Evolutionary conservation across 345 rosid species (phyloP).

Genomic region (Eutrema heterophyllum): DNA sequence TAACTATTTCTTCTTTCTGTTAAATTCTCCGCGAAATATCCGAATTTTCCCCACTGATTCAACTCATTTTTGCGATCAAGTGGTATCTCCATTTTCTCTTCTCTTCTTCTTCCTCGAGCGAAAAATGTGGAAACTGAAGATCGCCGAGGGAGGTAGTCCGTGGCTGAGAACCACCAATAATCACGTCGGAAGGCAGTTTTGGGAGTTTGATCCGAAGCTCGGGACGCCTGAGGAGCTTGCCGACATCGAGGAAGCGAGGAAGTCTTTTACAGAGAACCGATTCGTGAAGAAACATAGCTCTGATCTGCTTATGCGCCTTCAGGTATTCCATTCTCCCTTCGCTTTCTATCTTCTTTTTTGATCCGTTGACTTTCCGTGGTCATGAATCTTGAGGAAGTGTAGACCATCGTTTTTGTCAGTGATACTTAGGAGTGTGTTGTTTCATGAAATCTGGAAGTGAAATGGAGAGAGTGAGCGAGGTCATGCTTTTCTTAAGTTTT

Average conservation of each 20-base stretch:
- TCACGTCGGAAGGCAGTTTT: slow-evolving; percentile 75
- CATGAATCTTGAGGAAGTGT: not conserved
- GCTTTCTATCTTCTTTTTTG: not conserved
- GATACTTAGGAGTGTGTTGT: not conserved
- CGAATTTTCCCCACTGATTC: not conserved
- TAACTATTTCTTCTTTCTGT: not conserved
- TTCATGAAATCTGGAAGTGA: not conserved
- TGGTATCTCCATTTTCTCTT: not conserved
- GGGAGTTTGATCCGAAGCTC: slow-evolving; percentile 80
- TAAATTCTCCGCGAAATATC: not conserved
- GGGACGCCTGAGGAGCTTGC: slow-evolving; percentile 61
- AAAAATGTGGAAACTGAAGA: slow-evolving; percentile 85
- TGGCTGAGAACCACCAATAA: slow-evolving; percentile 66
- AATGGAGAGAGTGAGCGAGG: not conserved
- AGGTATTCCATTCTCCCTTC: slow-evolving; percentile 35
- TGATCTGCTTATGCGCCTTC: slow-evolving; percentile 86
- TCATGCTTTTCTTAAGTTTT: not conserved
- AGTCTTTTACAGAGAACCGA: slow-evolving; percentile 46
- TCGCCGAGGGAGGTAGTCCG: slow-evolving; percentile 72
- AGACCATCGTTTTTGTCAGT: not conserved
- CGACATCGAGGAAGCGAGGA: slow-evolving; percentile 59
- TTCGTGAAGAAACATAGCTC: slow-evolving; percentile 70
- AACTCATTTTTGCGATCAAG: not conserved
- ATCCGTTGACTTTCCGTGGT: not conserved
- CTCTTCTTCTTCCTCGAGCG: not conserved